Base-by-base conservation (phyloP, 129 eudicot genomes). In the Sambucus nigra region DNA sequence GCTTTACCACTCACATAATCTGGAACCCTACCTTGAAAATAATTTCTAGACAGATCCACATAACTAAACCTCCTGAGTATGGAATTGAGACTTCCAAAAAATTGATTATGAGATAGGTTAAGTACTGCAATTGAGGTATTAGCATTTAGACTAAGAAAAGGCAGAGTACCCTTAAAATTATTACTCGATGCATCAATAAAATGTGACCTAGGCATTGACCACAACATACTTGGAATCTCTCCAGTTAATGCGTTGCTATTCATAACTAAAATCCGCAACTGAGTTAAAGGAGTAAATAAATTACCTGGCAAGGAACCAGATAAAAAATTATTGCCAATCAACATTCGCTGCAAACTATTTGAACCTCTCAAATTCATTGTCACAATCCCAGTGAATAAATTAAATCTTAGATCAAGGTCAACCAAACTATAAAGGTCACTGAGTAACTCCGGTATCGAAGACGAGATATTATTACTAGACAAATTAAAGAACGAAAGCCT, bases 21-120 rank as follows among this genome's bases (percentile, higher is more conserved):
- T 3, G 82, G 94, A 53, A 86, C 87, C 46, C 32, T 60, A 24
- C 99, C 99, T 65, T 86, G 73, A 26, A 92, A 77, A 73, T 86
- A 92, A 75, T 92, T 92, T 26, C 78, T 68, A 3, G 94, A 86
- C 59, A 86, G 65, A 73, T 86, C 91, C 40, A 75, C 64, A 22
- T 61, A 66, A 56, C 72, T 72, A 63, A 76, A 82, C 58, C 80
- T 75, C 65, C 65, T 74, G 6, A 86, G 45, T 14, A 80, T 55
- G 0, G 80, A 44, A 0, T 73, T 74, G 17, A 92, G 25, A 21
- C 59, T 68, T 58, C 99, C 99, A 66, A 76, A 86, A 58, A 86
- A 75, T 69, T 51, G 59, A 69, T 92, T 92, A 27, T 64, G 57
- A 0, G 99, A 86, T 23, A 92, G 80, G 61, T 92, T 82, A 17